Evolutionary conservation across 2,329 filamentous ascomycete species (phyloP).

Genomic region (Alternaria arborescens): DNA sequence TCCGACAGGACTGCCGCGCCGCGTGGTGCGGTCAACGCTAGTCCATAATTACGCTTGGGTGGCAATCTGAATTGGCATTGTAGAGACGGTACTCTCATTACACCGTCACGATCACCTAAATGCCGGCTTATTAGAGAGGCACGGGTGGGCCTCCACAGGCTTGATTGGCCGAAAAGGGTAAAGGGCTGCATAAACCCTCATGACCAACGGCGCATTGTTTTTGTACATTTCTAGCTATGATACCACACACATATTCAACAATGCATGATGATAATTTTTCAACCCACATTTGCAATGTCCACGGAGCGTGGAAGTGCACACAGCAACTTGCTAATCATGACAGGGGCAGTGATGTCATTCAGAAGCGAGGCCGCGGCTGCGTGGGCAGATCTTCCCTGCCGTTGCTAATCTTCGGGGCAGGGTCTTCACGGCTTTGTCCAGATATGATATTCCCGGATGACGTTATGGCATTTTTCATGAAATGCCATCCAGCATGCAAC

Average conservation of each 20-base stretch:
- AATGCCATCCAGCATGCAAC: not conserved
- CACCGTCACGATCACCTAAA: conserved; percentile 11
- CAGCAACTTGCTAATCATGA: not conserved
- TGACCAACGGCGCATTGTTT: conserved; percentile 14
- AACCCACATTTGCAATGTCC: not conserved
- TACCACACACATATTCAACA: conserved; percentile 39
- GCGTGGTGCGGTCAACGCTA: not conserved
- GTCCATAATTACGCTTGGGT: conserved; percentile 9
- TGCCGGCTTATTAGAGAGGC: conserved; percentile 20
- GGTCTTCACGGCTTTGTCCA: conserved; percentile 7
- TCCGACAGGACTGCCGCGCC: conserved; percentile 31
- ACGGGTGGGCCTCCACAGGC: conserved; percentile 33
- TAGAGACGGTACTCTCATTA: conserved; percentile 14
- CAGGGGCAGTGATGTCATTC: conserved; percentile 37
- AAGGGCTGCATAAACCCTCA: not conserved
- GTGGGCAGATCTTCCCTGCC: conserved; percentile 17
- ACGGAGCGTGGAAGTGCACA: not conserved
- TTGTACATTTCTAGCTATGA: conserved; percentile 33
- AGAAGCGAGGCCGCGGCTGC: conserved; percentile 7
- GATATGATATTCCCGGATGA: conserved; percentile 7
- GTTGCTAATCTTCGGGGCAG: conserved; percentile 9
- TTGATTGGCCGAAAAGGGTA: conserved; percentile 14
- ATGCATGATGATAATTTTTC: conserved; percentile 19
- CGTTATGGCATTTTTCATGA: not conserved
- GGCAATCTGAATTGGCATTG: conserved; percentile 12